phyloP scores from a whole-genome alignment of 306 rosid species.

The Vachellia pachyceras region DNA sequence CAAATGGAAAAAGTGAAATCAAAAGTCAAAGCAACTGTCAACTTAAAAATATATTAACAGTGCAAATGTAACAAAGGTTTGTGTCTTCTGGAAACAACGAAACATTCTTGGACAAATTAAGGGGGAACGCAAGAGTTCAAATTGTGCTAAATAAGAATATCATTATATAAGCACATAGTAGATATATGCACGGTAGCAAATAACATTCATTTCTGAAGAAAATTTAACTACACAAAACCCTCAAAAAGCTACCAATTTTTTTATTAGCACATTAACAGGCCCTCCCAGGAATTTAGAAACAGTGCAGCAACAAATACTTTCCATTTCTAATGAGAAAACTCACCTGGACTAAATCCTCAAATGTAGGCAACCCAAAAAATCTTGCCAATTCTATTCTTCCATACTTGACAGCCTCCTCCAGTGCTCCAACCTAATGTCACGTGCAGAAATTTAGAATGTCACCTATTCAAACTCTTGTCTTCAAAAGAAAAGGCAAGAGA shows the following conservation, averaged over 20 bases:
- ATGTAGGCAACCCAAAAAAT: conserved; percentile 68
- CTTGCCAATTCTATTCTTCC: conserved; percentile 80
- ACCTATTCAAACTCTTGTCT: conserved; percentile 16
- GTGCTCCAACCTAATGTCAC: conserved; percentile 71
- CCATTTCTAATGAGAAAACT: conserved; percentile 13
- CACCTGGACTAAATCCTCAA: conserved; percentile 88
- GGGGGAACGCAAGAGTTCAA: conserved; percentile 1
- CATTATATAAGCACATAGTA: conserved; percentile 20
- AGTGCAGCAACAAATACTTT: conserved; percentile 14
- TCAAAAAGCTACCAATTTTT: conserved; percentile 7
- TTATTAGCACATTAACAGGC: not conserved
- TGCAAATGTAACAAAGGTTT: not conserved
- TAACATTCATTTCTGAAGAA: not conserved
- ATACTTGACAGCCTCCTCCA: conserved; percentile 88
- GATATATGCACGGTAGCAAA: conserved; percentile 19
- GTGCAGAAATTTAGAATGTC: conserved; percentile 19
- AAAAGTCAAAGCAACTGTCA: not conserved
- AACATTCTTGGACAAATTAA: not conserved
- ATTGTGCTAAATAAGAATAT: conserved; percentile 8
- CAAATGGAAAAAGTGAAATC: not conserved
- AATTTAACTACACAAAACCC: conserved; percentile 12
- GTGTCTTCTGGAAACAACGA: too few relatives aligned
- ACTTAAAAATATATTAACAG: not conserved
- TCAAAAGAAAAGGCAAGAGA: conserved; percentile 26
- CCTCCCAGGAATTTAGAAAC: not conserved